Evolutionary conservation across 768 basidiomycete species (phyloP), one percentile per base, ranked within the genome.

Genomic region (Dioszegia crocea): DNA sequence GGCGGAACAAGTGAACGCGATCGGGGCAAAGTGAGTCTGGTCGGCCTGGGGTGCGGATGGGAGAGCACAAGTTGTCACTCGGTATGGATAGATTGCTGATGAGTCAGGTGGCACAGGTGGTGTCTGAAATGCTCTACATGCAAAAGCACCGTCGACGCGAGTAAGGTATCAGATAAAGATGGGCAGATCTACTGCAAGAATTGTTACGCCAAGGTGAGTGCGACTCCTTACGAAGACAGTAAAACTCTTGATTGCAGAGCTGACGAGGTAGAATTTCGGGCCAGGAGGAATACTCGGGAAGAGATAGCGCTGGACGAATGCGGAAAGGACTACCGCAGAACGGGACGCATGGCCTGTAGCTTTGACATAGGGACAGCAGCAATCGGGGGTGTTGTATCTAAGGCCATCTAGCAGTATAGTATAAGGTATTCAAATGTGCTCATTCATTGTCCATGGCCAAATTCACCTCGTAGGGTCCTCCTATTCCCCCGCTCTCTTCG

Each of bases 121-220:
- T 71, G 70, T 49, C 51, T 75, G 44, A 52, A 60, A 36, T 75
- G 72, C 52, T 57, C 52, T 0, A 57, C 52, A 0, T 75, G 75
- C 52, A 65, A 64, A 44, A 61, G 57, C 0, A 75, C 71, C 3
- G 40, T 76, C 19, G 74, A 75, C 29, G 67, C 71, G 0, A 62
- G 62, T 19, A 76, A 67, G 53, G 63, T 75, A 4, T 67, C 72
- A 11, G 75, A 76, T 59, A 62, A 66, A 30, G 65, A 70, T 24
- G 70, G 71, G 3, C 26, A 33, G 30, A 61, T 66, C 6, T 71
- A 62, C 40, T 73, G 71, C 47, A 67, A 71, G 57, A 65, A 71
- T 33, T 75, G 74, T 40, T 73, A 75, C 58, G 69, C 66, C 21
- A 71, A 67, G 66, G 73, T 71, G 55, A 57, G 52, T 40, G 3